Percentiles rank a stretch among this genome's conserved stretches.
Conservation (phyloP, 768 basidiomycete genomes). For the Tremella yokohamensis region DNA sequence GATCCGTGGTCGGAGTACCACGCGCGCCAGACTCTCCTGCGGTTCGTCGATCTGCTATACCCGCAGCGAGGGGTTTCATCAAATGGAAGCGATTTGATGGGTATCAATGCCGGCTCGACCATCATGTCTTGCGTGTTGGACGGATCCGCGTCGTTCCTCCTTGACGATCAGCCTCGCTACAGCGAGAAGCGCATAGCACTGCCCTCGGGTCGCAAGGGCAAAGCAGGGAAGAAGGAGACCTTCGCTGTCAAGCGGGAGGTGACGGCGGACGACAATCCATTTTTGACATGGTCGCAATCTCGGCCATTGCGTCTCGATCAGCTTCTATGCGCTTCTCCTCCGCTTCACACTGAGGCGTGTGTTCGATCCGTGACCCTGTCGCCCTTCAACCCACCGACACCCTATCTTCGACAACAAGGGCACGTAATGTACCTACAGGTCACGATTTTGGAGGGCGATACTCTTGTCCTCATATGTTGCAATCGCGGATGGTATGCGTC, state of each 20-base stretch:
- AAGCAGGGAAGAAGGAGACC: slow-evolving; percentile 43
- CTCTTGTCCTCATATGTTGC: slow-evolving; percentile 51
- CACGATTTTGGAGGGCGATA: slow-evolving; percentile 53
- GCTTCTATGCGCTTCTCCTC: slow-evolving; percentile 35
- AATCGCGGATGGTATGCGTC: slow-evolving; percentile 53
- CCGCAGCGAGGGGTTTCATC: slow-evolving; percentile 39
- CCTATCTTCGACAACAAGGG: slow-evolving; percentile 52
- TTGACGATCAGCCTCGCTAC: slow-evolving; percentile 21
- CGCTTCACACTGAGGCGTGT: slow-evolving; percentile 35
- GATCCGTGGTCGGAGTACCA: slow-evolving; percentile 53
- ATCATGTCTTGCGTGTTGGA: slow-evolving; percentile 52
- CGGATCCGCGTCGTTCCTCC: slow-evolving; percentile 31
- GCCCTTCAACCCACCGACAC: slow-evolving; percentile 55
- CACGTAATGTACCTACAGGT: slow-evolving; percentile 54
- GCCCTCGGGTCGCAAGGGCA: slow-evolving; percentile 42
- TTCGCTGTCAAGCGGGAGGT: slow-evolving; percentile 30
- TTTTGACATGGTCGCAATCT: slow-evolving; percentile 44
- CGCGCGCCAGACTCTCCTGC: slow-evolving; percentile 52
- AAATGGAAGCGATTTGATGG: slow-evolving; percentile 35
- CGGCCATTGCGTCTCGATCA: slow-evolving; percentile 19
- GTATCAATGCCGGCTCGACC: slow-evolving; percentile 43
- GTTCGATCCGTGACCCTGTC: slow-evolving; percentile 51
- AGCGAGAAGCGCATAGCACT: slow-evolving; percentile 37
- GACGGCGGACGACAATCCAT: slow-evolving; percentile 35
- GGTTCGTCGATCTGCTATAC: slow-evolving; percentile 48